Evolutionary conservation across 2,329 filamentous ascomycete species (phyloP), one percentile per base, ranked within the genome.

Genomic region (Neonectria magnoliae): DNA sequence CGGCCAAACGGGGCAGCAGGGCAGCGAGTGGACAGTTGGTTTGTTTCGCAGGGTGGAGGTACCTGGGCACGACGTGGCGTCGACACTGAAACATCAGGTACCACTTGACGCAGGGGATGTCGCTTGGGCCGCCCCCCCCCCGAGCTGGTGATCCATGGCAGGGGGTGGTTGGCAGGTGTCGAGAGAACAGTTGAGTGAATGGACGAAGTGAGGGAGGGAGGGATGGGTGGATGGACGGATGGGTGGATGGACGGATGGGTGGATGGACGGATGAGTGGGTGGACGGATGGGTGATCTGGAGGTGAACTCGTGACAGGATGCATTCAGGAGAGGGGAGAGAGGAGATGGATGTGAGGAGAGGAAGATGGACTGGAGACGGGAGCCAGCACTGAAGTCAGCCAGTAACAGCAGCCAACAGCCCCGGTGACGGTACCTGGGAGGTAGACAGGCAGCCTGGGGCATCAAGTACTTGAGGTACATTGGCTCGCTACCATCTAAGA

Each of bases 41-140:
- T 42, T 51, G 27, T 51, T 29, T 20, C 29, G n/a, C 29, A 31
- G 48, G 48, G 27, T 48, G 14, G 22, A 48, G 25, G 48, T 51
- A 51, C 48, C 29, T 51, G 27, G 14, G 27, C 48, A 6, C 48
- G 48, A 51, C 48, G 48, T 51, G 48, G 27, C 48, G 36, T 33
- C n/a, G 29, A 31, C 48, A 51, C 29, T 51, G 48, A 51, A 51
- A 51, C 48, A 33, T 51, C 29, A 51, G 48, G 48, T 51, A 51
- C 48, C 48, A 14, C 48, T 51, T 11, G 48, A 50, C 48, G 48
- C 48, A 51, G 48, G 48, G 48, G 48, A 33, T 22, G n/a, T 51
- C 48, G 27, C 48, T 51, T 51, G 48, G 48, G 48, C 16, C 27
- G 16, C 27, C n/a, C 29, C 47, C 48, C 29, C 44, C 25, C 18